These are phyloP conservation scores for Kwoniella heveanensis DNA, from an alignment of 768 basidiomycete species.

Conservation along the genomic window DNA sequence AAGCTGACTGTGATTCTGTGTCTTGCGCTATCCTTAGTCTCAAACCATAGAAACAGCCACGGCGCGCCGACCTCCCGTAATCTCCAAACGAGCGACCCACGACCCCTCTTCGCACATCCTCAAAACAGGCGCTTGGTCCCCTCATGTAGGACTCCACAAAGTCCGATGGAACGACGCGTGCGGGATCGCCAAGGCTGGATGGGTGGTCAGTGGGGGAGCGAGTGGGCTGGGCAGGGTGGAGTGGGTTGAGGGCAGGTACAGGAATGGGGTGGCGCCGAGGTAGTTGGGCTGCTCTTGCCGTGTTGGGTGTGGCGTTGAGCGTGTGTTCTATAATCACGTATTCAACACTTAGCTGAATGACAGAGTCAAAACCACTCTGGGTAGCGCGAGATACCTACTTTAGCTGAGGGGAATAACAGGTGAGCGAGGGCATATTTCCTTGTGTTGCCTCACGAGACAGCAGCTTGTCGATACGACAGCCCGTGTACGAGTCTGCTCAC, in stretches of 20 bases:
- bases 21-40: not conserved
- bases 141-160: constrained; percentile 73
- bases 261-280: too few species aligned
- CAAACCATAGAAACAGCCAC: constrained; percentile 10
- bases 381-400: too few species aligned
- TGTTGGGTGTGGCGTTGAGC: too few species aligned
- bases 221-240: constrained; percentile 87
- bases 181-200: constrained; percentile 63
- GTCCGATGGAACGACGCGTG: constrained; percentile 79
- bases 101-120: constrained; percentile 18
- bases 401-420: too few species aligned
- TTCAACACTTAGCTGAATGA: too few species aligned
- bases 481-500: too few species aligned
- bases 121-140: constrained; percentile 68
- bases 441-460: too few species aligned
- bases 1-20: not conserved
- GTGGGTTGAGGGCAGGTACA: constrained; percentile 73
- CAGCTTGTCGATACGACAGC: too few species aligned
- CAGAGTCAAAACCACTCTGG: too few species aligned
- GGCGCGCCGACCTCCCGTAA: constrained; percentile 6
- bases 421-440: too few species aligned
- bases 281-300: too few species aligned
- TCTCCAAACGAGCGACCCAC: constrained; percentile 43
- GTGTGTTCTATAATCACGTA: too few species aligned
- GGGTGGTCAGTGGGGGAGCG: constrained; percentile 78